A percentile compares a stretch with the other conserved stretches of the same genome.
These are phyloP conservation scores for Paxillus involutus DNA, from an alignment of 768 basidiomycete species.

Conservation along the genomic window DNA sequence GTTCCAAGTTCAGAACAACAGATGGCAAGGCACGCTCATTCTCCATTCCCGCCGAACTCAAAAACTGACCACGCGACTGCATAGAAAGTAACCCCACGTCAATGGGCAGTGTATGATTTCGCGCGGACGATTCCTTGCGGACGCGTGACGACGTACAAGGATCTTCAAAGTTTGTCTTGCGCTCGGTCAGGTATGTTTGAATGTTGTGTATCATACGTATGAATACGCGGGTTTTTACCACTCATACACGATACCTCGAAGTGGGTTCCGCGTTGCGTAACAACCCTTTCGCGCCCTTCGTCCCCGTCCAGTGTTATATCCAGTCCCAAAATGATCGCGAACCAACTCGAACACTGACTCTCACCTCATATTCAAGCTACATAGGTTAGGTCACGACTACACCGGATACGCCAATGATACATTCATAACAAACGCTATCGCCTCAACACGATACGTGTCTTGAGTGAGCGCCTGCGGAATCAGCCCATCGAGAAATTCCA, in stretches of 20 bases:
- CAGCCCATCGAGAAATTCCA: too few species aligned
- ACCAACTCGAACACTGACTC: too few species aligned
- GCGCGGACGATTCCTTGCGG: conserved; percentile 47
- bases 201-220: background rate
- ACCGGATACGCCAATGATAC: too few species aligned
- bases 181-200: conserved; percentile 51
- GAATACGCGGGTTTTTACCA: background rate
- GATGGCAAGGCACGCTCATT: conserved; percentile 27
- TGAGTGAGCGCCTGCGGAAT: too few species aligned
- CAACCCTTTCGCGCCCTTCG: conserved; percentile 66
- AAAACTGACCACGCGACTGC: conserved; percentile 9
- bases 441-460: too few species aligned
- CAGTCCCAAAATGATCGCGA: too few species aligned
- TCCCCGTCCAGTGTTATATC: conserved; percentile 35
- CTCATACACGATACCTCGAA: conserved; percentile 15
- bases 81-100: conserved; percentile 50
- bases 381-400: too few species aligned
- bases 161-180: conserved; percentile 48
- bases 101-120: conserved; percentile 64
- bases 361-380: too few species aligned
- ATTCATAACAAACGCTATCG: too few species aligned
- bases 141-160: conserved; percentile 57
- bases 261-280: conserved; percentile 64
- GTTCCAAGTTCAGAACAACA: conserved; percentile 23
- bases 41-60: background rate